Percentiles rank a stretch among this genome's conserved stretches.
These are phyloP conservation scores for Chamaecrista fasciculata DNA, from an alignment of 306 rosid species.

Conservation along the genomic window DNA sequence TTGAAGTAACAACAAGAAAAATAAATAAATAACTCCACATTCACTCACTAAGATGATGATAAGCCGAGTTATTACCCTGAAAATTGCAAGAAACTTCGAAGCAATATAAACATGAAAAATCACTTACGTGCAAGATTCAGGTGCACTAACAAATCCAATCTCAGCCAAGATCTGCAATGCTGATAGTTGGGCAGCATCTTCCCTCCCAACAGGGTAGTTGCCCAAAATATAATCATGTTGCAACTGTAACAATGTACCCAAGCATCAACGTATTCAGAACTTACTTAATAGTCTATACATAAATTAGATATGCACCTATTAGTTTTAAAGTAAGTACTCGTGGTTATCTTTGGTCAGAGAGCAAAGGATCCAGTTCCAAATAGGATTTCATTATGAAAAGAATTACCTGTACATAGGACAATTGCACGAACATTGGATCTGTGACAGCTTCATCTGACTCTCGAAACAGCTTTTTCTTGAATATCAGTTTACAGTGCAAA, in stretches of 20 bases:
- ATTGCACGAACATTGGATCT: conserved; percentile 88
- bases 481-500: conserved; percentile 77
- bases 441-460: conserved; percentile 94
- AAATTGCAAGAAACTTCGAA: conserved; percentile 9
- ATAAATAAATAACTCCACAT: not conserved
- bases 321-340: not conserved
- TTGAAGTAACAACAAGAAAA: not conserved
- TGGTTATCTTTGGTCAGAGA: not conserved
- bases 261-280: conserved; percentile 4
- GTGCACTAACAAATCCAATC: conserved; percentile 66
- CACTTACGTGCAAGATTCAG: conserved; percentile 86
- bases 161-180: conserved; percentile 89
- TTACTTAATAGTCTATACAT: conserved; percentile 11
- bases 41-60: conserved; percentile 9
- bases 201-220: conserved; percentile 92
- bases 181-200: conserved; percentile 88
- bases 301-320: conserved; percentile 8
- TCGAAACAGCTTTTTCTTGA: conserved; percentile 83
- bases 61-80: not conserved
- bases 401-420: conserved; percentile 87
- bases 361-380: not conserved
- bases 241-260: conserved; percentile 57
- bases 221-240: conserved; percentile 95
- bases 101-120: conserved; percentile 29
- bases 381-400: conserved; percentile 9